Conservation (phyloP, 352 stramenopile species). For the Peronospora belbahrii region DNA sequence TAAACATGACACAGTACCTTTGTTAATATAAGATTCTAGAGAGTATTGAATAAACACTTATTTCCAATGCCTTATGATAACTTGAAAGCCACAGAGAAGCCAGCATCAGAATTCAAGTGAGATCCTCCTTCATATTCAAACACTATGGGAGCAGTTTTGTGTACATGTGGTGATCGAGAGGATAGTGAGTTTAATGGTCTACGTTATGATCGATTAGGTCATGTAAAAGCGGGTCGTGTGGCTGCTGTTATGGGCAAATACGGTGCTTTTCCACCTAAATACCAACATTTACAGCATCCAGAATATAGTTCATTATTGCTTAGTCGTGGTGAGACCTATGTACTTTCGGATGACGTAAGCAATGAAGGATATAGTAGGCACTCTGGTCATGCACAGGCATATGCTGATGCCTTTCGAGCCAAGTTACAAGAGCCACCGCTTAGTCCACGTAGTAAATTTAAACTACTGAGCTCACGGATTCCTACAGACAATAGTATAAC, state of each 20-base stretch:
- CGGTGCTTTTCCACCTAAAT: conserved; percentile 25
- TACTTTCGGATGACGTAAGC: conserved; percentile 38
- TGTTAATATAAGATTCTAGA: background rate
- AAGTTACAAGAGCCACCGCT: conserved; percentile 67
- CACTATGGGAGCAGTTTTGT: conserved; percentile 44
- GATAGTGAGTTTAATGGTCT: conserved; percentile 34
- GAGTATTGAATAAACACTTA: too few species aligned
- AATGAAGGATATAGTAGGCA: conserved; percentile 12
- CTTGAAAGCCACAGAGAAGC: conserved; percentile 3
- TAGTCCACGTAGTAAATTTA: conserved; percentile 62
- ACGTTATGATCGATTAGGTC: conserved; percentile 32
- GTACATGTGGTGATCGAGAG: conserved; percentile 39
- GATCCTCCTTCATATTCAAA: conserved; percentile 8
- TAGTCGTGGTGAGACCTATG: conserved; percentile 50
- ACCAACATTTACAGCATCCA: conserved; percentile 24
- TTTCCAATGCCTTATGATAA: too few species aligned
- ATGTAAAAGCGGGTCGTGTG: conserved; percentile 23
- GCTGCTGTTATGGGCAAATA: conserved; percentile 28
- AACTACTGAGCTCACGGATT: conserved; percentile 34
- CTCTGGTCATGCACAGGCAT: conserved; percentile 39
- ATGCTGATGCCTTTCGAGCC: conserved; percentile 54
- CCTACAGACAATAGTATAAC: conserved; percentile 16
- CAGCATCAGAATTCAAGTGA: conserved; percentile 15
- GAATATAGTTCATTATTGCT: conserved; percentile 33
- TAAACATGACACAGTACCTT: background rate